A percentile compares a stretch with the other conserved stretches of the same genome.
Conservation (phyloP, 345 rosid species). For the Syzygium jambos region DNA sequence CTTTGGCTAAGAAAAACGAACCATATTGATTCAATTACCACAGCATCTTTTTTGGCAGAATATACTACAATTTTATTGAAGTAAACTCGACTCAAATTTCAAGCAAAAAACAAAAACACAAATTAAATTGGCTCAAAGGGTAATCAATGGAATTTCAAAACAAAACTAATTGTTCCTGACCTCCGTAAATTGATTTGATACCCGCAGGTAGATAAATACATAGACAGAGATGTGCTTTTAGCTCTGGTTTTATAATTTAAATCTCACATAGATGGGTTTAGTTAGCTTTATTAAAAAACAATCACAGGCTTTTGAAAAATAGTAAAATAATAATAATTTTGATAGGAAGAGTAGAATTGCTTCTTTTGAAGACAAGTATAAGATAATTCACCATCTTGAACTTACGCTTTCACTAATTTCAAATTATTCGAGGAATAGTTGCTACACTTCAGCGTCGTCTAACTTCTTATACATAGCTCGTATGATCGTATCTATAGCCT, state of each 20-base stretch:
- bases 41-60: background rate
- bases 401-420: background rate
- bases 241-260: background rate
- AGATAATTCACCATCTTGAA: background rate
- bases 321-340: background rate
- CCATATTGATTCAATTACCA: background rate
- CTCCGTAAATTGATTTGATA: background rate
- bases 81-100: background rate
- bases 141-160: background rate
- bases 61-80: no score
- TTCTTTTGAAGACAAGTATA: background rate
- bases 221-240: background rate
- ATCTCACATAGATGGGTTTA: background rate
- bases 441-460: background rate
- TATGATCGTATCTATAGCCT: background rate
- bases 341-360: background rate
- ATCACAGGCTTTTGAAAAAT: background rate
- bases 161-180: background rate
- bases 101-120: background rate
- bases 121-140: background rate
- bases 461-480: background rate
- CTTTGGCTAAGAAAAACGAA: background rate
- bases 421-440: background rate
- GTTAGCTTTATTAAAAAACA: background rate
- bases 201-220: background rate